Base-by-base conservation (phyloP, 2,329 filamentous ascomycete genomes). In the Pezizomycotina sp. region DNA sequence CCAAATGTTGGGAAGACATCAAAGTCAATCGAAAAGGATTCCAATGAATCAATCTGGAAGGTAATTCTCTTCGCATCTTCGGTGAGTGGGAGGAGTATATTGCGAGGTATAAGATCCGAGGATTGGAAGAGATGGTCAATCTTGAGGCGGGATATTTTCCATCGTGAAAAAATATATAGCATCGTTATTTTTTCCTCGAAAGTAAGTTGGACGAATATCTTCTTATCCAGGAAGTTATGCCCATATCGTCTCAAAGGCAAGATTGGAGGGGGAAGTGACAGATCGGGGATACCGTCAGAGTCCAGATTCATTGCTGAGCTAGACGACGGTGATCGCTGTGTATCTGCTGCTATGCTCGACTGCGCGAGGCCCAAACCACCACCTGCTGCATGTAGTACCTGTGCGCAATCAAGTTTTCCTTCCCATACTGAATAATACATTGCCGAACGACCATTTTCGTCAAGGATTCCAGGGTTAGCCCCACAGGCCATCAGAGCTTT, bases 391-490 rank as follows among this genome's bases (percentile, higher is more conserved):
- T 74, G 74, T 20, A 98, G 69, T 5, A 93, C 66, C 52, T 77
- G 75, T 79, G 98, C 92, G 60, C 89, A 95, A 52, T 86, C 77
- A 36, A 95, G 61, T 54, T 95, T 81, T 0, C 89, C 89, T 60
- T 98, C 89, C 89, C 89, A 98, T 0, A 83, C 86, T 9, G 89
- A 89, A 58, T 98, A 98, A 58, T 98, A 98, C 74, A 95, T 83
- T 18, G 89, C 84, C 2, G 84, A 82, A 3, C 95, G 66, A 10
- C 74, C 77, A 55, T 95, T 98, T 59, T 98, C 89, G 53, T 98
- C 89, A 27, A 81, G 61, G 36, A 83, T 78, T 47, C 74, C 75
- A 1, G 77, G 69, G 50, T 91, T 72, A 3, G 77, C 84, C 5
- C 78, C 77, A 45, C 78, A 71, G 34, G 82, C 71, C 7, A 98